A percentile compares a stretch with the other conserved stretches of the same genome.
These are phyloP conservation scores for Cubamyces sp. DNA, from an alignment of 768 basidiomycete genomes.

Conservation along the genomic window DNA sequence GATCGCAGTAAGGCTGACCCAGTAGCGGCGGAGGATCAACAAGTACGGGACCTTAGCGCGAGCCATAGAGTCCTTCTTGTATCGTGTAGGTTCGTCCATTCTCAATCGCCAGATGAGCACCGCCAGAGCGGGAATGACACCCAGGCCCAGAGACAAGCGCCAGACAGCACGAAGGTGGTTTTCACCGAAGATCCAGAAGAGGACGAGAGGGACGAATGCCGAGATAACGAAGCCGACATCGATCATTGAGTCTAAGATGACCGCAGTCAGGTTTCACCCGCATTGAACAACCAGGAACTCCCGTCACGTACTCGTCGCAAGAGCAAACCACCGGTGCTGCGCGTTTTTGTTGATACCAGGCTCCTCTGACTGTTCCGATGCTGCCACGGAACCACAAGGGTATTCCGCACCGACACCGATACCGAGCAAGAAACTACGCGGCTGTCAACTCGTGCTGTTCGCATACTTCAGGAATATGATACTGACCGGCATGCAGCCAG, in stretches of 20 bases:
- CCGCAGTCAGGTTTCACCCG: constrained; percentile 2
- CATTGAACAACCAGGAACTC: constrained; percentile 1
- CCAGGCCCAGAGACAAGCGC: constrained; percentile 85
- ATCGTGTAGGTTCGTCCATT: constrained; percentile 81
- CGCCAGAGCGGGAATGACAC: constrained; percentile 75
- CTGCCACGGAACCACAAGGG: constrained; percentile 88
- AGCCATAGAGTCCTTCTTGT: constrained; percentile 81
- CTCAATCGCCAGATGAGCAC: constrained; percentile 88
- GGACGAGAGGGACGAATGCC: constrained; percentile 80
- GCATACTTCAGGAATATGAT: neutral
- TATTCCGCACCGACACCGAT: constrained; percentile 90
- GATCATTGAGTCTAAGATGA: constrained; percentile 73
- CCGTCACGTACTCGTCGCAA: constrained; percentile 76
- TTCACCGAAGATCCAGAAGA: constrained; percentile 87
- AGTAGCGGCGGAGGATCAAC: constrained; percentile 81
- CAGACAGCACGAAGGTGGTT: constrained; percentile 86
- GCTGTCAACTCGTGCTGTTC: too few relatives aligned
- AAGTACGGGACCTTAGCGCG: constrained; percentile 71
- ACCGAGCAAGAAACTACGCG: constrained; percentile 77
- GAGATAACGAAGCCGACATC: constrained; percentile 81
- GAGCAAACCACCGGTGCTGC: constrained; percentile 85
- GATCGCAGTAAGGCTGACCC: constrained; percentile 72
- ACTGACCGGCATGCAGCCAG: constrained; percentile 75
- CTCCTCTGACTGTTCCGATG: constrained; percentile 90
- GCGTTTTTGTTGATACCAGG: constrained; percentile 74